Percentiles rank a stretch among this genome's conserved stretches.
phyloP scores from a whole-genome alignment of 352 stramenopile species.

The Pythium aristosporum region DNA sequence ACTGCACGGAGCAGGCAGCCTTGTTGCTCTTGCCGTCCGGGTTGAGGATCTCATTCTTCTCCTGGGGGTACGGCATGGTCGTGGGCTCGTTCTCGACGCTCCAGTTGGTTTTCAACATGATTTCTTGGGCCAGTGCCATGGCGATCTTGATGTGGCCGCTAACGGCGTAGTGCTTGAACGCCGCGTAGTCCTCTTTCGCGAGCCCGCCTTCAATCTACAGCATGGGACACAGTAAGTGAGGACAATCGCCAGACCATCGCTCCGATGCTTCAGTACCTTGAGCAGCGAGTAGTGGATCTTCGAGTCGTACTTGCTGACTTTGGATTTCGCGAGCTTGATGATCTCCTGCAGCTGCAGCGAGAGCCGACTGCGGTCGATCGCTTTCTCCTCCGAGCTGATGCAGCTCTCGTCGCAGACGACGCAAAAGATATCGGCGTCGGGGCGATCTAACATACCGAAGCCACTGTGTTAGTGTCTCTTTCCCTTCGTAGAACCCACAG shows the following conservation, averaged over 20 bases:
- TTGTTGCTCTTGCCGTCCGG: constrained; percentile 54
- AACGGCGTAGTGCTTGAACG: constrained; percentile 81
- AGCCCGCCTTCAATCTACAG: constrained; percentile 65
- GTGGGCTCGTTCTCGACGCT: constrained; percentile 41
- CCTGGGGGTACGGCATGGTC: constrained; percentile 79
- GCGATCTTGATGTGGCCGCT: constrained; percentile 86
- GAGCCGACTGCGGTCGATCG: constrained; percentile 73
- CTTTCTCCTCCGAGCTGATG: constrained; percentile 75
- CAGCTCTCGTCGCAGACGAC: constrained; percentile 84
- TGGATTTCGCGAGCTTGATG: constrained; percentile 80
- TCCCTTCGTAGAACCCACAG: no score
- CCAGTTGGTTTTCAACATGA: constrained; percentile 69
- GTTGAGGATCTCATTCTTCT: constrained; percentile 75
- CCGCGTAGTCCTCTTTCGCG: constrained; percentile 66
- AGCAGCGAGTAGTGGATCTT: constrained; percentile 85
- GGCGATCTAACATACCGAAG: constrained; percentile 46
- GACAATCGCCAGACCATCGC: not conserved
- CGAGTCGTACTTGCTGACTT: constrained; percentile 70
- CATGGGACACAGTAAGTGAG: not conserved
- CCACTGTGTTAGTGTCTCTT: not conserved
- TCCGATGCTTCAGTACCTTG: constrained; percentile 36
- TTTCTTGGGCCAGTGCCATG: constrained; percentile 64
- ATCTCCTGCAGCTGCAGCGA: constrained; percentile 85
- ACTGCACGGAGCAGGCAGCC: constrained; percentile 35
- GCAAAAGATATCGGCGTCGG: constrained; percentile 82